Conservation (phyloP, 768 basidiomycete species). For the Cyclocybe cylindracea region DNA sequence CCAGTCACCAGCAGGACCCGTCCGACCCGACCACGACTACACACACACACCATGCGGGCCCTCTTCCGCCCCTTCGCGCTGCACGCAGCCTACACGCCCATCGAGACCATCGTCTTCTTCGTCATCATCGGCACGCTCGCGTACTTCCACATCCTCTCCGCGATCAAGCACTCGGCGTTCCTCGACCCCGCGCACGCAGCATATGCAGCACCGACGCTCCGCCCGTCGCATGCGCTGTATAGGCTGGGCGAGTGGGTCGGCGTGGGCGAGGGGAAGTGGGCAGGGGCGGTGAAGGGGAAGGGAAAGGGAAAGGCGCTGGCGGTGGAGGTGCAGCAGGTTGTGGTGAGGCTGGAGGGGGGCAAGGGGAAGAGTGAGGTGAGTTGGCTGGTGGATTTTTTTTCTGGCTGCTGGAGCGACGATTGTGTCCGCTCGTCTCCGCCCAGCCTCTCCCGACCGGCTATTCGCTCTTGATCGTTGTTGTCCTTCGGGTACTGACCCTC, state of each 20-base stretch:
- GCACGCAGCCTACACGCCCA: slow-evolving; percentile 74
- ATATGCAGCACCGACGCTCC: slow-evolving; percentile 41
- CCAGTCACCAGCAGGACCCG: too few species aligned
- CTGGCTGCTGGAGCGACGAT: too few species aligned
- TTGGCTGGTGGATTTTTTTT: too few species aligned
- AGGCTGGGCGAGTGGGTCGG: slow-evolving; percentile 62
- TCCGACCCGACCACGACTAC: too few species aligned
- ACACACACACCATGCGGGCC: slow-evolving; percentile 49
- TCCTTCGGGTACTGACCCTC: neutral
- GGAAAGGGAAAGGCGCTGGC: slow-evolving; percentile 25
- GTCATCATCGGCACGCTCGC: slow-evolving; percentile 88
- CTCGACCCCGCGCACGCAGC: slow-evolving; percentile 49
- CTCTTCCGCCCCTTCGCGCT: slow-evolving; percentile 68
- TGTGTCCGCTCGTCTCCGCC: too few species aligned
- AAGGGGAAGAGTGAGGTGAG: too few species aligned
- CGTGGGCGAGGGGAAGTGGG: slow-evolving; percentile 57
- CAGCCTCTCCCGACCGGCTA: too few species aligned
- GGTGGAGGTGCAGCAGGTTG: slow-evolving; percentile 75
- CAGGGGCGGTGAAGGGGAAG: slow-evolving; percentile 26
- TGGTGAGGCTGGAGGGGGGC: slow-evolving; percentile 44
- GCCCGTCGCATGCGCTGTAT: slow-evolving; percentile 58
- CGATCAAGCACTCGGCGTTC: slow-evolving; percentile 87
- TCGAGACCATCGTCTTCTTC: slow-evolving; percentile 90
- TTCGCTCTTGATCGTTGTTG: too few species aligned
- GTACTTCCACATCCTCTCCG: slow-evolving; percentile 91